Evolutionary conservation across 371 early-diverging fungal genomes (phyloP).

Genomic region (Lichtheimia corymbifera): DNA sequence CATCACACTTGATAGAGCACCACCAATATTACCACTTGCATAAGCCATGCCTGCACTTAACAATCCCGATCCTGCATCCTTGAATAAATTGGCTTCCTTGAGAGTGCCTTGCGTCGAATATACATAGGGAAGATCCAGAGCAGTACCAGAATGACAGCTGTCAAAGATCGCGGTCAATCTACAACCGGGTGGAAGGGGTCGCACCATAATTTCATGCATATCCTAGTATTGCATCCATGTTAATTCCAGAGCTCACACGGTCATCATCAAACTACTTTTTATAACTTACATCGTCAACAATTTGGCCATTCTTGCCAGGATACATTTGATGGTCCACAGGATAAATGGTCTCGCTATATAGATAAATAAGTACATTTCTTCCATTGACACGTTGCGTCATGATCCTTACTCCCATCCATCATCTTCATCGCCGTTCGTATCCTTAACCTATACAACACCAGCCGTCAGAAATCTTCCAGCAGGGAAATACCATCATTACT

Average conservation of each 20-base stretch:
- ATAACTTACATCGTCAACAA: slow-evolving; percentile 78
- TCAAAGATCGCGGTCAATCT: slow-evolving; percentile 87
- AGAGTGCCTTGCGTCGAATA: slow-evolving; percentile 74
- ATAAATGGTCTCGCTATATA: slow-evolving; percentile 44
- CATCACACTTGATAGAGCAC: slow-evolving; percentile 48
- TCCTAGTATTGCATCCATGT: slow-evolving; percentile 15
- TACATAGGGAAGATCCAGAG: slow-evolving; percentile 84
- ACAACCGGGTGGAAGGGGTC: slow-evolving; percentile 79
- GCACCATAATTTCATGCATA: slow-evolving; percentile 83
- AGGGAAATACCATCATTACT: not conserved
- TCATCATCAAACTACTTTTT: no score
- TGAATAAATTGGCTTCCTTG: slow-evolving; percentile 51
- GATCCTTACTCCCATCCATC: slow-evolving; percentile 65
- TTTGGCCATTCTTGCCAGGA: slow-evolving; percentile 63
- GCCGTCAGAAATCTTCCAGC: not conserved
- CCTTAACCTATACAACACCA: slow-evolving; percentile 30
- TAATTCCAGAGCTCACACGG: not conserved
- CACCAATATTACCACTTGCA: slow-evolving; percentile 41
- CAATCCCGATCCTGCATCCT: slow-evolving; percentile 48
- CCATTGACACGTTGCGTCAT: not conserved
- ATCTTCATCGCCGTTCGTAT: slow-evolving; percentile 82
- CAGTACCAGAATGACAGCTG: slow-evolving; percentile 86
- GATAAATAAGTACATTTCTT: not conserved
- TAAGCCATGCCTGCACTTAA: slow-evolving; percentile 56
- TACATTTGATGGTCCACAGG: slow-evolving; percentile 82